Evolutionary conservation across 2,329 filamentous ascomycete genomes (phyloP).

Genomic region (Aureobasidium sp.): DNA sequence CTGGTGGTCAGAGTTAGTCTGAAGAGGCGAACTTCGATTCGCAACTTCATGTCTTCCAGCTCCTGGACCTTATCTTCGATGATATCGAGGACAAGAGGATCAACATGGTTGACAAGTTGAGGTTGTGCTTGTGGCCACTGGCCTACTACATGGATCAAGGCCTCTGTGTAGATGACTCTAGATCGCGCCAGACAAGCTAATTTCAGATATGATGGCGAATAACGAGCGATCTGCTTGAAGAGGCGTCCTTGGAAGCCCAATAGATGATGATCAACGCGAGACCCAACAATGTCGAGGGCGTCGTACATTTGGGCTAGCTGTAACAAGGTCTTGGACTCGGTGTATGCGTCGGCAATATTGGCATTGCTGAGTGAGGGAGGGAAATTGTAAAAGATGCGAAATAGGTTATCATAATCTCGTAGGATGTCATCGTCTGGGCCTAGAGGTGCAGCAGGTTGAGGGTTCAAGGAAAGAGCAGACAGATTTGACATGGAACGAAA

Average conservation of each 20-base stretch:
- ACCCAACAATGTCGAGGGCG: slow-evolving; percentile 77
- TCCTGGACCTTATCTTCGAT: slow-evolving; percentile 96
- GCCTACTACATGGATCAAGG: slow-evolving; percentile 86
- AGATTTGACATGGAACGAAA: slow-evolving; percentile 86
- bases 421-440: slow-evolving; percentile 65
- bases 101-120: slow-evolving; percentile 66
- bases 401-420: slow-evolving; percentile 91
- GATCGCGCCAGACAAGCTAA: slow-evolving; percentile 80
- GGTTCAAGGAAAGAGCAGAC: slow-evolving; percentile 48
- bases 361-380: slow-evolving; percentile 71
- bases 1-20: slow-evolving; percentile 71
- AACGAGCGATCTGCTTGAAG: slow-evolving; percentile 96
- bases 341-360: slow-evolving; percentile 87
- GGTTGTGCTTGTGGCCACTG: slow-evolving; percentile 82
- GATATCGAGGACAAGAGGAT: slow-evolving; percentile 71
- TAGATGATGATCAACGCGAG: slow-evolving; percentile 86
- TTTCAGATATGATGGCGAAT: slow-evolving; percentile 85
- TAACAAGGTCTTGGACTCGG: slow-evolving; percentile 86
- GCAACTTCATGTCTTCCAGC: slow-evolving; percentile 71
- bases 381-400: slow-evolving; percentile 94
- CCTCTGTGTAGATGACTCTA: slow-evolving; percentile 68
- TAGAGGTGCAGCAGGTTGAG: slow-evolving; percentile 31
- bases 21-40: slow-evolving; percentile 76
- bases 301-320: slow-evolving; percentile 92
- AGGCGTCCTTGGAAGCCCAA: slow-evolving; percentile 83